Evolutionary conservation across 495 filamentous ascomycete species (phyloP).

Genomic region (Annulohypoxylon bovei): DNA sequence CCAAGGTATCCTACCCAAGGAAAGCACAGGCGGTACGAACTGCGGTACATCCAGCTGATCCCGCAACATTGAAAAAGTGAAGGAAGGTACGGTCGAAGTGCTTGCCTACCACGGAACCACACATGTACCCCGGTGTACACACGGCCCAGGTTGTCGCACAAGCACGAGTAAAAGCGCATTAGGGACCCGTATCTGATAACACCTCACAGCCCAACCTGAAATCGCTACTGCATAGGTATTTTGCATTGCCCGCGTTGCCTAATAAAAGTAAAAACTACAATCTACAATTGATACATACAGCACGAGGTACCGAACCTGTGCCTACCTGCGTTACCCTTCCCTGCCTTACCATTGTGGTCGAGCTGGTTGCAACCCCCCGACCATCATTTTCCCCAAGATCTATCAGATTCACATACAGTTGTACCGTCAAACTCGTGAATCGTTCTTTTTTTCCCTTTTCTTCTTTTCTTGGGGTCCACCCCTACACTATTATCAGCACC

Average conservation of each 20-base stretch:
- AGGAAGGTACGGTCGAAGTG: conserved; percentile 14
- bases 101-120: conserved; percentile 28
- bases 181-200: conserved; percentile 40
- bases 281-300: not conserved
- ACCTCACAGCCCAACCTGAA: conserved; percentile 35
- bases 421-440: conserved; percentile 28
- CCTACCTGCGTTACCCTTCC: not conserved
- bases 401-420: conserved; percentile 38
- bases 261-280: conserved; percentile 13
- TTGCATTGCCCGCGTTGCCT: conserved; percentile 35
- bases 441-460: conserved; percentile 20
- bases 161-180: conserved; percentile 39
- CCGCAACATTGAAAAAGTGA: not conserved
- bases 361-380: conserved; percentile 37
- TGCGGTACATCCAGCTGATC: conserved; percentile 9
- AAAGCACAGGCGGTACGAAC: conserved; percentile 6
- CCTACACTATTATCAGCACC: conserved; percentile 17
- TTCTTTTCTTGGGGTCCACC: conserved; percentile 28
- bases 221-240: conserved; percentile 14
- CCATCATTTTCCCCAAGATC: conserved; percentile 41
- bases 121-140: conserved; percentile 29
- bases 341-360: conserved; percentile 31
- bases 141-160: conserved; percentile 27
- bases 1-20: not conserved
- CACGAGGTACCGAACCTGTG: not conserved